These are phyloP conservation scores for Ulvella scutata DNA, from an alignment of 139 green algal genomes.

Conservation along the genomic window DNA sequence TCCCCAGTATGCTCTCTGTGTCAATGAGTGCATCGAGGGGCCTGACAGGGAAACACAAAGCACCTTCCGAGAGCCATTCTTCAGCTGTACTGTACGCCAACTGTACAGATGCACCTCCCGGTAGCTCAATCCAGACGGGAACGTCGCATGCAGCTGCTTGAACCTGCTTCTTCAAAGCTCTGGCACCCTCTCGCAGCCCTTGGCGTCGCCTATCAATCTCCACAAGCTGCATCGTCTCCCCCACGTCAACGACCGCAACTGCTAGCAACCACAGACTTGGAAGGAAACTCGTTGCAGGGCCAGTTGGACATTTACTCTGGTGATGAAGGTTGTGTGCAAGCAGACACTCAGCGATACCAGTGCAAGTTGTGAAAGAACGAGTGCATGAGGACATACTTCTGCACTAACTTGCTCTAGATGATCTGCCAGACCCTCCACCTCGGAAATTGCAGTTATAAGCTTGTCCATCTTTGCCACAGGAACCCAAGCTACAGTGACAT, in stretches of 20 bases:
- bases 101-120: not conserved
- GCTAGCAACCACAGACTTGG: too few species aligned
- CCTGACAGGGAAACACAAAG: not conserved
- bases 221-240: not conserved
- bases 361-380: not conserved
- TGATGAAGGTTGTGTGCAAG: too few species aligned
- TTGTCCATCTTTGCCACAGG: not conserved
- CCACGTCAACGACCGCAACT: too few species aligned
- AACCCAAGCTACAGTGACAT: not conserved
- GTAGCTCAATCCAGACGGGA: not conserved
- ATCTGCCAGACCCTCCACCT: not conserved
- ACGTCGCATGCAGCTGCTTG: not conserved
- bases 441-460: not conserved
- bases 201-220: not conserved
- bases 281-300: too few species aligned
- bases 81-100: not conserved
- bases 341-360: not conserved
- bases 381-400: not conserved
- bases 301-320: too few species aligned
- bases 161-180: not conserved
- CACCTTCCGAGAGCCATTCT: not conserved
- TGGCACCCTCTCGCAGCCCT: not conserved
- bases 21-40: not conserved
- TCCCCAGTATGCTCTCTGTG: not conserved
- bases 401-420: not conserved